phyloP scores from a whole-genome alignment of 495 filamentous ascomycete species.

The Aspergillus bertholletiae region DNA sequence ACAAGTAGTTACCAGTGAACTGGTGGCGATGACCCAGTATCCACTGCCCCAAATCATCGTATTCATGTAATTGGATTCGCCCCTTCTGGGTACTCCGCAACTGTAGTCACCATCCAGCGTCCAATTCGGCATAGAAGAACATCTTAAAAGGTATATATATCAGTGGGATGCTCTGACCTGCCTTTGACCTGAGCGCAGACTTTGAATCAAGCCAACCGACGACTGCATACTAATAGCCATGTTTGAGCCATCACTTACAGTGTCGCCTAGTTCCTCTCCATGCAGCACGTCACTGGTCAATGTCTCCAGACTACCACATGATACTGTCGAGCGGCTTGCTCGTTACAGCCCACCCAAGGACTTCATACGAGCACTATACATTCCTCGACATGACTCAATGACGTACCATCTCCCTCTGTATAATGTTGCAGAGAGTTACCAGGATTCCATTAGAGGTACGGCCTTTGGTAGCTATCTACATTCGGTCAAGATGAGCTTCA shows the following conservation, averaged over 20 bases:
- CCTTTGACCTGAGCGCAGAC: too few species aligned
- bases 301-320: background rate
- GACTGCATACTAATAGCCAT: background rate
- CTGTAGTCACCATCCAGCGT: too few species aligned
- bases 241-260: background rate
- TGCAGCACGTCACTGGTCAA: background rate
- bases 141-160: too few species aligned
- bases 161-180: too few species aligned
- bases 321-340: background rate
- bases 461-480: background rate
- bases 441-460: background rate
- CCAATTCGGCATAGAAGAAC: too few species aligned
- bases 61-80: too few species aligned
- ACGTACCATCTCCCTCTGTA: slow-evolving; percentile 1
- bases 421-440: background rate
- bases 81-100: too few species aligned
- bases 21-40: too few species aligned
- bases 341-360: background rate
- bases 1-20: too few species aligned
- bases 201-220: background rate
- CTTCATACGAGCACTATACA: background rate
- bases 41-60: too few species aligned
- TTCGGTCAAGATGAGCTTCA: background rate
- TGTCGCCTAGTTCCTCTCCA: background rate
- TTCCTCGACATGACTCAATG: background rate